Evolutionary conservation across 2,329 filamentous ascomycete genomes (phyloP).

Genomic region (Xenosphaeropsis pyriputrescens): DNA sequence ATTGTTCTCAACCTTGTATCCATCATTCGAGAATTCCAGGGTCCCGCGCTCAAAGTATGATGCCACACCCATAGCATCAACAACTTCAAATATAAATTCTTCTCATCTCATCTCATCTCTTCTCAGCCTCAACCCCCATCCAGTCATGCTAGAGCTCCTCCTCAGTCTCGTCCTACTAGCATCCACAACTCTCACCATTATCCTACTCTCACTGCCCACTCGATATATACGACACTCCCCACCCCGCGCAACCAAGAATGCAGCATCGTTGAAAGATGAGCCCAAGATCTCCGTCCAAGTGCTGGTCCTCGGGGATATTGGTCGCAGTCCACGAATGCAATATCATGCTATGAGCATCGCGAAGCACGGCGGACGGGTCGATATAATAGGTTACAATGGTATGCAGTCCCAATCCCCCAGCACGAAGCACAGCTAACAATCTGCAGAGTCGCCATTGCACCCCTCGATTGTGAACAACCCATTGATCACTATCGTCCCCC

Average conservation of each 20-base stretch:
- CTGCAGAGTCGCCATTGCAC: constrained; percentile 61
- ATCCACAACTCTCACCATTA: constrained; percentile 16
- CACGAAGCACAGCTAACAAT: constrained; percentile 2
- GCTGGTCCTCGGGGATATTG: constrained; percentile 87
- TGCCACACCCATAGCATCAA: background rate
- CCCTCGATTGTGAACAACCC: constrained; percentile 59
- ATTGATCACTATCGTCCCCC: constrained; percentile 54
- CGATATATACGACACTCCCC: constrained; percentile 22
- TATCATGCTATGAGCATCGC: constrained; percentile 93
- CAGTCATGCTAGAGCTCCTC: constrained; percentile 15
- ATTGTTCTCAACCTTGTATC: too few relatives aligned
- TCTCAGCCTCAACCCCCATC: constrained; percentile 3
- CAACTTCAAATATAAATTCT: background rate
- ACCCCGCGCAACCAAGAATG: constrained; percentile 10
- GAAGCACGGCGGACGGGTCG: constrained; percentile 63
- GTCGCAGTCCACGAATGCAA: constrained; percentile 93
- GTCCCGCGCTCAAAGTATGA: too few relatives aligned
- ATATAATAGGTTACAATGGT: constrained; percentile 83
- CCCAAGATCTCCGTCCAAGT: constrained; percentile 52
- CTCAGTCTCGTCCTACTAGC: constrained; percentile 14
- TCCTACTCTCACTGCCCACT: constrained; percentile 20
- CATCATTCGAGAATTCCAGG: too few relatives aligned
- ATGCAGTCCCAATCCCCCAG: constrained; percentile 3
- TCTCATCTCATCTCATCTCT: background rate
- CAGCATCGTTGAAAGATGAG: constrained; percentile 6